Base-by-base conservation (phyloP, 306 rosid species). In the Canavalia ensiformis region DNA sequence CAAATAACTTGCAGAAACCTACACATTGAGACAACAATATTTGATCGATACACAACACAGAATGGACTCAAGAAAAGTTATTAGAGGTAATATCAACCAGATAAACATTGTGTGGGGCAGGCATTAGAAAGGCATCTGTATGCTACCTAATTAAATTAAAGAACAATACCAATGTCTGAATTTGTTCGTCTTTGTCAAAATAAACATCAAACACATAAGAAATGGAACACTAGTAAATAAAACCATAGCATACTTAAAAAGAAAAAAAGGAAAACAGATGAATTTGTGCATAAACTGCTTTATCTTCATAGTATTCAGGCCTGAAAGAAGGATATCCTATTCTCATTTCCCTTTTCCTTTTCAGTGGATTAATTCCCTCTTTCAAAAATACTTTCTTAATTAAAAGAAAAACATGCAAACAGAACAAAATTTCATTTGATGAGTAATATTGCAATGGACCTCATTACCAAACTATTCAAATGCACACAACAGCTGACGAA, bases 121-220 rank as follows among this genome's bases (percentile, higher is more conserved):
- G 78, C 52, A 66, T 46, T 47, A 31, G 34, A 65, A 66, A 78
- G 66, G 62, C 67, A 79, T 50, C 31, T 39, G 58, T 60, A 29
- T 56, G 72, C 58, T 44, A 59, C 63, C 81, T 73, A 77, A 44
- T 64, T 42, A 59, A 77, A 82, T 58, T 62, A 82, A 58, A 39
- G 41, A 84, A 59, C 44, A 37, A 56, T 29, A 64, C 33, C 25
- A 18, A 18, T 18, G 25, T 18, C 25, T 18, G 25, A 18, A 18
- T 18, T 18, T 18, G 25, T 18, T 18, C 25, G 25, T 18, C 25
- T 18, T 18, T 18, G 25, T 73, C 25, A 33, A 50, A 72, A 45
- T 41, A 47, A 84, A 68, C 58, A 51, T 11, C 46, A 52, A 5
- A 56, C 5, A 55, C 18, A 81, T 4, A 64, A 35, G 4, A 45